A percentile compares a stretch with the other conserved stretches of the same genome.
phyloP scores from a whole-genome alignment of 306 rosid species.

The Vigna hirtella region DNA sequence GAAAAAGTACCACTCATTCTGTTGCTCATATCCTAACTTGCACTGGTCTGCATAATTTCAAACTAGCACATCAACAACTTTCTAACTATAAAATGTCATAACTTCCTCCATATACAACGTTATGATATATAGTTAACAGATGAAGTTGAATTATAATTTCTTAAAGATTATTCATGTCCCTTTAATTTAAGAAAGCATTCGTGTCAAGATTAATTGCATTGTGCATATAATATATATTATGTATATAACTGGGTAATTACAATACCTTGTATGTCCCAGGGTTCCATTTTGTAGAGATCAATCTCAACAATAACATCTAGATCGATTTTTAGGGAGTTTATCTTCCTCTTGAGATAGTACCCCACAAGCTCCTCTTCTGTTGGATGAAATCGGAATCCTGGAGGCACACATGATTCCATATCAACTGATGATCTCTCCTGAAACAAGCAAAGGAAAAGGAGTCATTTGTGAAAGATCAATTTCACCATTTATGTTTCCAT shows the following conservation, averaged over 20 bases:
- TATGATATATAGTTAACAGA: neutral
- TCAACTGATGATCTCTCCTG: conserved; percentile 62
- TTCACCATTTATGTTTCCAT: conserved; percentile 8
- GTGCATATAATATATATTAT: neutral
- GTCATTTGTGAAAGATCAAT: neutral
- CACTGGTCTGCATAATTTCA: conserved; percentile 59
- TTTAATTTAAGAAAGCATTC: neutral
- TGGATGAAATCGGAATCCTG: conserved; percentile 97
- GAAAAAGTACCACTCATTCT: conserved; percentile 92
- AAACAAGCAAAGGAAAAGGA: conserved; percentile 32
- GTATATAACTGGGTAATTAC: too few species aligned
- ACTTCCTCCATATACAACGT: conserved; percentile 5
- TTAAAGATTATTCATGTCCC: neutral
- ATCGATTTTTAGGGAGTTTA: conserved; percentile 75
- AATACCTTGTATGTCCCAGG: conserved; percentile 96
- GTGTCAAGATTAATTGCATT: neutral
- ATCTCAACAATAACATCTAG: conserved; percentile 84
- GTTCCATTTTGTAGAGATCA: conserved; percentile 93
- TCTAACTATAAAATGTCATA: neutral
- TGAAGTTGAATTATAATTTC: neutral
- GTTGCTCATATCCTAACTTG: conserved; percentile 77
- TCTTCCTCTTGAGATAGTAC: conserved; percentile 87
- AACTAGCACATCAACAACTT: neutral
- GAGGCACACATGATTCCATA: conserved; percentile 91
- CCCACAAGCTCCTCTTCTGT: conserved; percentile 98